phyloP scores from a whole-genome alignment of 1,284 basidiomycete species.

The Mycosarcoma mackinlayi region DNA sequence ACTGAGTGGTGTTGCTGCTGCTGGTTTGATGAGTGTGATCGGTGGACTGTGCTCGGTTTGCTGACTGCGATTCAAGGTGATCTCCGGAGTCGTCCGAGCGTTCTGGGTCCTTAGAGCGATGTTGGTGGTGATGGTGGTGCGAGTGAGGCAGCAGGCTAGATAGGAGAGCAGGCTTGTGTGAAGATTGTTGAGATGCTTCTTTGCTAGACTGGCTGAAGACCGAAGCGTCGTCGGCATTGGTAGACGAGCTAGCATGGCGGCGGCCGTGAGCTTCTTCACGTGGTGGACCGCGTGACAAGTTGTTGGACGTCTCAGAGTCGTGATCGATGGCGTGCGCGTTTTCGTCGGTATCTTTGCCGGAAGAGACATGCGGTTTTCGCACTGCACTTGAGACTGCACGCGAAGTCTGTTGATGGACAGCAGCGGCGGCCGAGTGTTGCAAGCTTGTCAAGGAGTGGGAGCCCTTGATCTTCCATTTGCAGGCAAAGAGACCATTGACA shows the following conservation, averaged over 20 bases:
- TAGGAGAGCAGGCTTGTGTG: slow-evolving; percentile 21
- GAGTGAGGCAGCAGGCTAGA: slow-evolving; percentile 16
- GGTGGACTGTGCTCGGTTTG: neutral
- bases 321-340: slow-evolving; percentile 34
- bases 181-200: slow-evolving; percentile 3
- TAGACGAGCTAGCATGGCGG: slow-evolving; percentile 4
- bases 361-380: slow-evolving; percentile 10
- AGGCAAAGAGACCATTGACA: slow-evolving; percentile 78
- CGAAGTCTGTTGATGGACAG: slow-evolving; percentile 31
- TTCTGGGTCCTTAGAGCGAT: slow-evolving; percentile 10
- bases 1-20: slow-evolving; percentile 4
- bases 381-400: slow-evolving; percentile 13
- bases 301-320: slow-evolving; percentile 16
- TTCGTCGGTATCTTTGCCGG: slow-evolving; percentile 19
- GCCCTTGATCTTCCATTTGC: slow-evolving; percentile 80
- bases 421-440: slow-evolving; percentile 42
- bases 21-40: neutral
- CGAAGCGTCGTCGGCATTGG: slow-evolving; percentile 27
- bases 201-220: slow-evolving; percentile 18
- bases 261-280: slow-evolving; percentile 15
- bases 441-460: slow-evolving; percentile 67
- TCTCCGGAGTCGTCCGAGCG: slow-evolving; percentile 3
- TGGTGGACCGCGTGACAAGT: slow-evolving; percentile 11
- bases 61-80: slow-evolving; percentile 2
- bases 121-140: slow-evolving; percentile 5